These are phyloP conservation scores for Blastocystis sp. DNA, from an alignment of 352 stramenopile genomes.

Conservation along the genomic window DNA sequence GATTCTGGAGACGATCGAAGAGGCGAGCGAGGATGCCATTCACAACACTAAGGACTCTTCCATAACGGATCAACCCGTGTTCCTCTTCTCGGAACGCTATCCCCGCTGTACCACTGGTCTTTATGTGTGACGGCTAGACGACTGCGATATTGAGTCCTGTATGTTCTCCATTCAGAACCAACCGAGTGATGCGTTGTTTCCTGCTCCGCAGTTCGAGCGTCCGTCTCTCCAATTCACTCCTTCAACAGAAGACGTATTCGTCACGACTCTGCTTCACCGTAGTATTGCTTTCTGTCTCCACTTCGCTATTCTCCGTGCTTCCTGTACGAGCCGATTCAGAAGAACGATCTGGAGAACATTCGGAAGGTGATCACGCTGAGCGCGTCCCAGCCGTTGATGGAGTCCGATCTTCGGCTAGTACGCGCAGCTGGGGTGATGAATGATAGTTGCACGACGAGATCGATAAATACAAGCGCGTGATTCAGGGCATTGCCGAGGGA, in stretches of 20 bases:
- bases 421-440: not conserved
- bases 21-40: too few relatives aligned
- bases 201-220: not conserved
- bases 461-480: not conserved
- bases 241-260: not conserved
- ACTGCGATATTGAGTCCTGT: not conserved
- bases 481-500: not conserved
- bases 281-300: constrained; percentile 12
- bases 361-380: not conserved
- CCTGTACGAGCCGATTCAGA: constrained; percentile 11
- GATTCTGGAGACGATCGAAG: not conserved
- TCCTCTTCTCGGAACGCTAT: not conserved
- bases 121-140: not conserved
- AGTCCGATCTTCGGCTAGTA: constrained; percentile 1
- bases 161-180: not conserved
- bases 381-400: not conserved
- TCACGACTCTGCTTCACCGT: too few relatives aligned
- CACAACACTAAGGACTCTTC: too few relatives aligned
- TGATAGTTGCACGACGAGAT: not conserved
- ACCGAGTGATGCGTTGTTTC: not conserved
- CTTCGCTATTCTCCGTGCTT: not conserved
- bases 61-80: too few relatives aligned
- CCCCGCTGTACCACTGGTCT: not conserved
- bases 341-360: not conserved
- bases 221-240: constrained; percentile 5